phyloP scores from a whole-genome alignment of 176 grass and related monocot species.

The Musa acuminata region DNA sequence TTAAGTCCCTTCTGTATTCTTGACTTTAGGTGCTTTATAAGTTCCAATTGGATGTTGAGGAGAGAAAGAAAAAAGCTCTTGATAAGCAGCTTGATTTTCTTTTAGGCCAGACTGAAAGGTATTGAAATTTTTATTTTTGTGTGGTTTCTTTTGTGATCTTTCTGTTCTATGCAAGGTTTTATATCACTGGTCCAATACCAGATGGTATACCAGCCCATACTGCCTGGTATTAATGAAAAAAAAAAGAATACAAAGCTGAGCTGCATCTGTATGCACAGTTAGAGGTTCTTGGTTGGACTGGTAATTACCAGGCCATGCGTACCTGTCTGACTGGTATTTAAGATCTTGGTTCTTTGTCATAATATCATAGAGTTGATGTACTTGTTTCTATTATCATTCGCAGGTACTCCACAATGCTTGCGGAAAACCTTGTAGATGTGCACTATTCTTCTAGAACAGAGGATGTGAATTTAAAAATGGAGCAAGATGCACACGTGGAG shows the following conservation, averaged over 20 bases:
- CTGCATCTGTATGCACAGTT: no score
- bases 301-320: no score
- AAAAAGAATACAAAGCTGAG: no score
- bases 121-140: conserved; percentile 1
- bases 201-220: no score
- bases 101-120: conserved; percentile 98
- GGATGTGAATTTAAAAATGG: conserved; percentile 22
- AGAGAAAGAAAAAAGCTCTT: conserved; percentile 88
- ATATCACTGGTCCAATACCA: no score
- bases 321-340: no score
- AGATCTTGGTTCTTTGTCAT: not conserved
- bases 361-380: not conserved
- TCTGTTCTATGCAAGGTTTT: not conserved
- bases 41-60: conserved; percentile 79
- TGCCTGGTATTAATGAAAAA: no score
- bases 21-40: conserved; percentile 83
- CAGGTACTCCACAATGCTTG: conserved; percentile 98
- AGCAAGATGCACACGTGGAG: conserved; percentile 35
- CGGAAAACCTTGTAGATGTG: conserved; percentile 84
- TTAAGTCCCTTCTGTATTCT: conserved; percentile 10
- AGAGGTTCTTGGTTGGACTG: no score
- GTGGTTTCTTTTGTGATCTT: not conserved
- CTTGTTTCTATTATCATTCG: not conserved
- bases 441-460: conserved; percentile 37
- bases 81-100: conserved; percentile 99